phyloP scores from a whole-genome alignment of 768 basidiomycete genomes.

The Amylocystis lapponica region DNA sequence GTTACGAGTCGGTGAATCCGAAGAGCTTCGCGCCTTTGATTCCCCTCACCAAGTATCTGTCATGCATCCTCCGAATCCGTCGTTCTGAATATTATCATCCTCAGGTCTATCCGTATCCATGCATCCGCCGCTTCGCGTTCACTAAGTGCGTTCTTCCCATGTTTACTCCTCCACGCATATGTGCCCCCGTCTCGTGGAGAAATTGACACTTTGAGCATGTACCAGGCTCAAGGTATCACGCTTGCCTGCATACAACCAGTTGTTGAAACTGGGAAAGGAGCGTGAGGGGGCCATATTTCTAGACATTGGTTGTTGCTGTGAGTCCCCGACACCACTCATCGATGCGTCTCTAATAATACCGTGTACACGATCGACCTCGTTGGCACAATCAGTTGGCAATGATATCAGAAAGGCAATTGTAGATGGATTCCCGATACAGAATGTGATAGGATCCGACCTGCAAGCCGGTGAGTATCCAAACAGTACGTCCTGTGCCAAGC shows the following conservation, averaged over 20 bases:
- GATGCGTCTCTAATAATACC: not conserved
- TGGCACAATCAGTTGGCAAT: conserved; percentile 26
- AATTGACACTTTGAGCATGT: not conserved
- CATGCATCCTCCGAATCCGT: not conserved
- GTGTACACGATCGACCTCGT: too few species aligned
- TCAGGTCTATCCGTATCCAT: conserved; percentile 1
- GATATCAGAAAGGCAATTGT: conserved; percentile 33
- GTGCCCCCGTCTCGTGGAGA: not conserved
- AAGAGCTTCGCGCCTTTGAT: too few species aligned
- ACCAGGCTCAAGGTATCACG: not conserved
- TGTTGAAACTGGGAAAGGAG: conserved; percentile 30
- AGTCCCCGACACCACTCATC: too few species aligned
- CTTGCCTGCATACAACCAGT: conserved; percentile 1
- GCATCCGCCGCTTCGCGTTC: conserved; percentile 3
- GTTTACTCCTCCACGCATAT: not conserved
- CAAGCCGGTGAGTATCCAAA: conserved; percentile 20
- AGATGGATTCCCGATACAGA: conserved; percentile 36
- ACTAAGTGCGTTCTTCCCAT: not conserved
- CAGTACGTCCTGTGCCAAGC: not conserved
- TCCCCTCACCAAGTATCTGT: not conserved
- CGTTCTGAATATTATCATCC: not conserved
- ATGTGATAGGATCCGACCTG: conserved; percentile 32
- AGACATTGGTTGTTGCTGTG: conserved; percentile 40
- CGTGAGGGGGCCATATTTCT: conserved; percentile 31
- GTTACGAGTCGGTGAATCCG: too few species aligned